Evolutionary conservation across 352 stramenopile genomes (phyloP), one percentile per base, ranked within the genome.

Genomic region (Phytophthora sansomeana): DNA sequence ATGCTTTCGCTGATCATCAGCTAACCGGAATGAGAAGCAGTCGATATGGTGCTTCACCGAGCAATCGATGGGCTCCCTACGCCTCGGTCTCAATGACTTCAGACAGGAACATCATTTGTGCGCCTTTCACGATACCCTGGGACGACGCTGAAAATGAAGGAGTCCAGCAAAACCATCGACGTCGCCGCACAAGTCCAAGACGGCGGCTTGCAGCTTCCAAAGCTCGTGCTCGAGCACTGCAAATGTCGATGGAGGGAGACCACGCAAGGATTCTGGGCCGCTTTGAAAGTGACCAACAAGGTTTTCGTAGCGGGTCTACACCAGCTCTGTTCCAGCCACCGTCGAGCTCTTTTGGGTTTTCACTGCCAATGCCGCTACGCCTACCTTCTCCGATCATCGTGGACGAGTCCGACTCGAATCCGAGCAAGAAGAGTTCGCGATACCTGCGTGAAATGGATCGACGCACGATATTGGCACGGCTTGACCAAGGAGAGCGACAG

Each of bases 361-460:
- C 38, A 46, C 8, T 69, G n/a, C 30, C 50, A 13, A 26, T 51
- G n/a, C n/a, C 48, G 6, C 19, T 54, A 8, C 26, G 38, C 29
- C 47, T 16, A 19, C 28, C 50, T 1, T 50, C 61, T 28, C 13
- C 52, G 5, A 11, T 24, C 28, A 2, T 47, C 5, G 10, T 48
- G 1, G 53, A 56, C 13, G 46, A 51, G 13, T 47, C 13, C 16
- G 54, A 65, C 19, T 58, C 30, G 17, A 67, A 56, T n/a, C 26
- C 51, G 8, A 63, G 42, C 58, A 52, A 59, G 16, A 80, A 82
- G 44, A 67, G 26, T 6, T 83, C 74, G 13, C 44, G 71, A 33
- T 81, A 80, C 41, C 50, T 89, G 41, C 67, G 78, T 47, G 78
- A 89, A 61, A 79, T 83, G 43, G 74, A 89, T 43, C 78, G 77